A percentile compares a stretch with the other conserved stretches of the same genome.
Conservation (phyloP, 768 basidiomycete species). For the Butyriboletus loyo region DNA sequence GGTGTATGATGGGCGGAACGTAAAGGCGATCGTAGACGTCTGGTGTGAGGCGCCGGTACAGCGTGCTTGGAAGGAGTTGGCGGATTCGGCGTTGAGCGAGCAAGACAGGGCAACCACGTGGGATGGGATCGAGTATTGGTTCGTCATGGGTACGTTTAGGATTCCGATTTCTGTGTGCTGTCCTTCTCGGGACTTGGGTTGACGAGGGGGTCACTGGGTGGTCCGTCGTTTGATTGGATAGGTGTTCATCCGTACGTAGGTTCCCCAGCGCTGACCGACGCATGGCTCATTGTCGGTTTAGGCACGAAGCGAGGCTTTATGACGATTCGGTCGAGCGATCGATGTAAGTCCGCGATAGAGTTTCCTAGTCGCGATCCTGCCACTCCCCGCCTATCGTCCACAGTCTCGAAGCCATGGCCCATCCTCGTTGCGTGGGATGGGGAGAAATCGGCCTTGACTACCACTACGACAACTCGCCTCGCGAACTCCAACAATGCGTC, state of each 20-base stretch:
- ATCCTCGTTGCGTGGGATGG: slow-evolving; percentile 83
- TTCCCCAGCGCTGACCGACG: background rate
- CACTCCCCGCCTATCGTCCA: background rate
- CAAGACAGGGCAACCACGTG: slow-evolving; percentile 51
- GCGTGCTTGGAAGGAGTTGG: slow-evolving; percentile 62
- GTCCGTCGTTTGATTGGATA: slow-evolving; percentile 22
- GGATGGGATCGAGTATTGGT: slow-evolving; percentile 76
- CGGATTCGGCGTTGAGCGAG: slow-evolving; percentile 60
- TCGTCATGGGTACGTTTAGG: slow-evolving; percentile 63
- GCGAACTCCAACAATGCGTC: slow-evolving; percentile 61
- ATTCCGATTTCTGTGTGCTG: background rate
- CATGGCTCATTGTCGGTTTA: slow-evolving; percentile 17
- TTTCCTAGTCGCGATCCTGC: background rate
- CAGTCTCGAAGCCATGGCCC: slow-evolving; percentile 71
- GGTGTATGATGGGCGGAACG: slow-evolving; percentile 54
- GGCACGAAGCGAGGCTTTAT: slow-evolving; percentile 73
- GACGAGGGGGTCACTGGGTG: background rate
- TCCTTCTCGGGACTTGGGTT: background rate
- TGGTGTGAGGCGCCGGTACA: slow-evolving; percentile 83
- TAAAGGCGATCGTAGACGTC: slow-evolving; percentile 75
- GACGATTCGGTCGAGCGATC: slow-evolving; percentile 63
- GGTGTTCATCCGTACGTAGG: slow-evolving; percentile 70
- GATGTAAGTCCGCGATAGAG: slow-evolving; percentile 45
- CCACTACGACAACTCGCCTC: slow-evolving; percentile 77
- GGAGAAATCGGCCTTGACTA: slow-evolving; percentile 89